Evolutionary conservation across 768 basidiomycete genomes (phyloP), one percentile per base, ranked within the genome.

Genomic region (Panaeolus cyanescens): DNA sequence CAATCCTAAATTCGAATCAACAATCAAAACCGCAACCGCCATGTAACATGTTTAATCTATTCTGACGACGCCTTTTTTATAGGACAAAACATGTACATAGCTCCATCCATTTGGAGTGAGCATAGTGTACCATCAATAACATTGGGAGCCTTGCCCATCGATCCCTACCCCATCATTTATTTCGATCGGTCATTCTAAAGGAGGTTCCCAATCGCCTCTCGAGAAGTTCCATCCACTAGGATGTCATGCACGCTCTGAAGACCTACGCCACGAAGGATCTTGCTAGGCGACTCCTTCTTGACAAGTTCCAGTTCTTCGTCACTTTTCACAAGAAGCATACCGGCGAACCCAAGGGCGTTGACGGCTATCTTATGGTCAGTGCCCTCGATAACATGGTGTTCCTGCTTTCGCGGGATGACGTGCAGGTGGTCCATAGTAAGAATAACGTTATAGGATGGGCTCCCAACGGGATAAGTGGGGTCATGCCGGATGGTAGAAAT

Each of bases 291-390:
- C 71, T 89, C 87, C 60, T 76, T 73, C 72, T 85, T 85, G 39
- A 97, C 82, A 2, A 81, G 83, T 59, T 87, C 85, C 55, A 93
- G 72, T 75, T 96, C 93, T 19, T 80, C 80, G 58, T 90, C 85
- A 64, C 90, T 93, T 78, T 91, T 93, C 25, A 92, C 93, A 58
- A 97, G 83, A 62, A 97, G 67, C 88, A 93, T 86, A 1, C 96
- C 96, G 6, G 93, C 91, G 71, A 90, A 97, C 13, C 93, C 96
- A 54, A 97, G 81, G 45, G 96, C 83, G 72, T 98, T 97, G 40
- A 98, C 80, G 67, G 85, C 85, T 28, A 98, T 68, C 58, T 73
- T 62, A 32, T 85, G 83, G n/a, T 85, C 84, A 2, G 83, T 84
- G 55, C 77, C 80, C 57, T 74, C 62, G 4, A 91, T 73, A 10